These are phyloP conservation scores for Aspergillus hancockii DNA, from an alignment of 495 filamentous ascomycete species.

Conservation along the genomic window DNA sequence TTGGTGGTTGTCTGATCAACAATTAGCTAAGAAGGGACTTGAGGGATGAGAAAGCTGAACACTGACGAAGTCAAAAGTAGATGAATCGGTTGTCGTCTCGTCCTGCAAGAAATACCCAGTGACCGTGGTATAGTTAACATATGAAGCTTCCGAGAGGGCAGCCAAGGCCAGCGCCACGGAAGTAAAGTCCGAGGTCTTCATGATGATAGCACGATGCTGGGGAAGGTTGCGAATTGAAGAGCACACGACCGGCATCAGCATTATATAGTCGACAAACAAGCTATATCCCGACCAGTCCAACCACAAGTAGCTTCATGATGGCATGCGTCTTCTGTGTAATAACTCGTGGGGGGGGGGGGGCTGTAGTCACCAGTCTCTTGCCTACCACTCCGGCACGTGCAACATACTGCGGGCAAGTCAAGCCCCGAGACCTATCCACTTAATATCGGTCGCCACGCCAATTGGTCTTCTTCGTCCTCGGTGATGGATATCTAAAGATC, in stretches of 20 bases:
- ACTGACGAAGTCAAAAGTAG: constrained; percentile 67
- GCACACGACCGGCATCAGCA: neutral
- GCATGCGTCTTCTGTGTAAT: neutral
- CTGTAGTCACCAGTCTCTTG: neutral
- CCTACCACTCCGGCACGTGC: constrained; percentile 19
- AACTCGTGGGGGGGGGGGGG: too few species aligned
- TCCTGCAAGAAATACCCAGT: constrained; percentile 70
- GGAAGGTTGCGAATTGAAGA: neutral
- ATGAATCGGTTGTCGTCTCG: constrained; percentile 52
- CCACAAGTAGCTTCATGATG: neutral
- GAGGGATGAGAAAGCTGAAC: neutral
- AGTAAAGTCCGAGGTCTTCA: constrained; percentile 32
- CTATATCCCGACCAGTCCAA: neutral
- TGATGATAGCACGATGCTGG: constrained; percentile 12
- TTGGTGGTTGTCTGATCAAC: constrained; percentile 54
- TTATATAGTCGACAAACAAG: neutral
- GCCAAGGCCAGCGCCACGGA: constrained; percentile 25
- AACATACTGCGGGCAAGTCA: neutral
- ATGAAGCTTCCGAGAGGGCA: constrained; percentile 23
- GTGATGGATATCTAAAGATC: neutral
- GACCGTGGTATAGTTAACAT: constrained; percentile 63
- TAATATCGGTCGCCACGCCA: neutral
- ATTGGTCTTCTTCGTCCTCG: neutral
- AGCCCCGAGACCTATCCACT: neutral
- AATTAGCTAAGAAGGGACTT: neutral